Evolutionary conservation across 176 grass and related monocot genomes (phyloP), one percentile per base, ranked within the genome.

Genomic region (Ensete ventricosum): DNA sequence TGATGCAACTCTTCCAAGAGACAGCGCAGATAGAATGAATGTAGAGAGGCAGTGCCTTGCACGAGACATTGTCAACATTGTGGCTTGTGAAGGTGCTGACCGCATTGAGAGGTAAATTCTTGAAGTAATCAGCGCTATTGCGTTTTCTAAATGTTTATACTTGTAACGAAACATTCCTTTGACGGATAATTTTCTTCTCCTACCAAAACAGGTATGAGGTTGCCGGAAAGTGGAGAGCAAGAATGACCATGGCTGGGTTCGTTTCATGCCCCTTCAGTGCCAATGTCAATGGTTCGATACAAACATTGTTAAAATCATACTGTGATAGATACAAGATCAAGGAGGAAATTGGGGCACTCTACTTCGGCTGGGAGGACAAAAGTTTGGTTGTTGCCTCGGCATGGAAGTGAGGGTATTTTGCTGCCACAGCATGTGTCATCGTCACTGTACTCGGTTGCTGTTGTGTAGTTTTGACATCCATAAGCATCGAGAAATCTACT

Each of bases 221-320:
- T 84, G 90, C 95, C 19, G 95, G 91, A 52, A 99, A 99, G 87
- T 99, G 95, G 90, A 91, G 87, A 51, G 86, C 95, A 60, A 89
- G 95, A 78, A 94, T 99, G 90, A 81, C 80, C 52, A 99, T 99
- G 95, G 95, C 95, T 20, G 95, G 95, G 49, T 99, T 99, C 14
- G 43, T 72, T 8, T 86, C 88, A 4, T 80, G 83, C 77, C 73
- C 84, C 21, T 91, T 94, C 80, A 99, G 79, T 78, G 59, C 62
- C 73, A 86, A 64, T 85, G 89, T 87, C 34, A 89, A 80, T 2
- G 68, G 50, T 50, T 77, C 64, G 54, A 94, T 99, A 84, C 85
- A 80, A 69, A 71, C 84, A 50, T 23, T 88, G 17, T 43, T 99
- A 29, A 99, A 85, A 77, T 82, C 88, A 0, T 94, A 99, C 66